These are phyloP conservation scores for Linnemannia elongata DNA, from an alignment of 192 early-diverging fungal species.

Conservation along the genomic window DNA sequence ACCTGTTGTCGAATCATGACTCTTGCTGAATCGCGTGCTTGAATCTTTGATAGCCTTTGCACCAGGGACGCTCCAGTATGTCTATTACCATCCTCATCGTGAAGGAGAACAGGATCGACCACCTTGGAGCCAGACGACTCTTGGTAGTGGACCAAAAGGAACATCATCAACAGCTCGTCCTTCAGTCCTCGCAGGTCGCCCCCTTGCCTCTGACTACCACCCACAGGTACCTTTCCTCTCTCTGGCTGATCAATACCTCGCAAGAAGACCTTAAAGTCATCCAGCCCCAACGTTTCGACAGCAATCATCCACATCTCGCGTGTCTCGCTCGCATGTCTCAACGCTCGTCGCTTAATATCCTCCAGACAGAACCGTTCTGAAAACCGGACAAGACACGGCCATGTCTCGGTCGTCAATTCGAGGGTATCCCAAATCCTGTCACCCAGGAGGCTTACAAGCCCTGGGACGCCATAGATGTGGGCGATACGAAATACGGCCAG, in stretches of 20 bases:
- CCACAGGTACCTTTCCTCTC: neutral
- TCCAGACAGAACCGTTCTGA: constrained; percentile 11
- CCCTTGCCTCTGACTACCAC: neutral
- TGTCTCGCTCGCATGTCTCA: neutral
- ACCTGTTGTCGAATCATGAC: constrained; percentile 15
- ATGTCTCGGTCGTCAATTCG: neutral
- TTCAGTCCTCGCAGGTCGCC: neutral
- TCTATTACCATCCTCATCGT: neutral
- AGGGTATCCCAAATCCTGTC: constrained; percentile 1
- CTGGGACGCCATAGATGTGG: constrained; percentile 2
- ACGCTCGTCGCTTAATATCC: neutral
- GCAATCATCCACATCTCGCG: constrained; percentile 6
- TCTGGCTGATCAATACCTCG: neutral
- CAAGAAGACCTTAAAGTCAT: constrained; percentile 20
- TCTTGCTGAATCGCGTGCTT: neutral
- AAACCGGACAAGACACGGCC: constrained; percentile 8
- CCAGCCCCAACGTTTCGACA: constrained; percentile 8
- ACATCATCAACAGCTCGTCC: constrained; percentile 24
- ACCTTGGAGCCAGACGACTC: neutral
- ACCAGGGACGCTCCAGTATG: neutral
- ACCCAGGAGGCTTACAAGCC: neutral
- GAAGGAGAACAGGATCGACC: neutral
- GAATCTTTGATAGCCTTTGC: neutral
- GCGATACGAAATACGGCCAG: constrained; percentile 15
- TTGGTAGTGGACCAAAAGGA: constrained; percentile 21